Base-by-base conservation (phyloP, 2,329 filamentous ascomycete genomes). In the Fusarium sp. region DNA sequence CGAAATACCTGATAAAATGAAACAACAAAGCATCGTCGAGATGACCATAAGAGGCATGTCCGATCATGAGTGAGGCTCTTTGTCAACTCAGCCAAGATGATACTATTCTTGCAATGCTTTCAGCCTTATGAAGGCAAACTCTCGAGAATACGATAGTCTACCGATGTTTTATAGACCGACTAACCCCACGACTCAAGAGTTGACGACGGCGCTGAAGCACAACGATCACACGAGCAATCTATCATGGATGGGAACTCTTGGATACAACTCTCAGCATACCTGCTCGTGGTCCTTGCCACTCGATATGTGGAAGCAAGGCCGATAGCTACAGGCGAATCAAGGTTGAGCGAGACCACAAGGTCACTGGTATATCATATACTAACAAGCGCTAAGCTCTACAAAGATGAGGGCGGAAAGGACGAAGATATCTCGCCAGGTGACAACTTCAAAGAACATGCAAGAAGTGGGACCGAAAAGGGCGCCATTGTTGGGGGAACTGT, bases 401-500 rank as follows among this genome's bases (percentile, higher is more conserved):
- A 43, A 27, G 43, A 46, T 17, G 25, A 37, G 7, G 17, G 18
- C 31, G 17, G n/a, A 14, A 36, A 29, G 13, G 45, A 17, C 20
- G 23, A 37, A 18, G 18, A 36, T 18, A 27, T 43, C 20, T 37
- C 33, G 10, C 51, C 49, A 11, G 11, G 35, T 17, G 35, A 59
- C 13, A 48, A 51, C 20, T 33, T 40, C 11, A 41, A 60, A 6
- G 39, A 51, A 5, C n/a, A 42, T 11, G n/a, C 36, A 11, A 40
- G 15, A 20, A 55, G 36, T 14, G 42, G 48, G 10, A 23, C 56
- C n/a, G 21, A 58, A 11, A 67, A 52, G 25, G 64, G 58, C 21
- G 64, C 61, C 33, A 58, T 74, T 15, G 49, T 72, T 15, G 70
- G 70, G 6, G 70, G 70, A 3, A 66, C 63, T 4, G 31, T 74